Evolutionary conservation across 2,329 filamentous ascomycete species (phyloP).

Genomic region (Scedosporium apiospermum): DNA sequence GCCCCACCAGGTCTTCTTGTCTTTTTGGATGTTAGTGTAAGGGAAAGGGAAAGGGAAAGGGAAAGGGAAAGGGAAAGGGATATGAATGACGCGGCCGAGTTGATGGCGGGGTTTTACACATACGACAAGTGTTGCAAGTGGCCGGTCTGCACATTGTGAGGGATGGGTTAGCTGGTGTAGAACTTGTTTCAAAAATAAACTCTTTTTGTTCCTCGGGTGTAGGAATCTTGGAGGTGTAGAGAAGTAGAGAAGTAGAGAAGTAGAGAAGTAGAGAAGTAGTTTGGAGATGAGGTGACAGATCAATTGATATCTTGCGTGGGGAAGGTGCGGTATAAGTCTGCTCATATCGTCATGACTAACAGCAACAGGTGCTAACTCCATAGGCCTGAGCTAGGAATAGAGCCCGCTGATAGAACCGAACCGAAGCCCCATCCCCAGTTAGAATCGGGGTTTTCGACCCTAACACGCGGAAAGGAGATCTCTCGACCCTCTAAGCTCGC

Average conservation of each 20-base stretch:
- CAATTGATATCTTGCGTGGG: background rate
- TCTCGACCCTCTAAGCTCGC: no score
- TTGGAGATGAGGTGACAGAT: no score
- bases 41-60: no score
- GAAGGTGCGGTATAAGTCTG: background rate
- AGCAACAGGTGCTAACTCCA: background rate
- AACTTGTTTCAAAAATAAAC: background rate
- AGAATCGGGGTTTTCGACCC: no score
- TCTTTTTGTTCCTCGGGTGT: background rate
- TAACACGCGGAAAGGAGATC: no score
- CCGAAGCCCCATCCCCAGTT: no score
- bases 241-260: background rate
- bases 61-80: background rate
- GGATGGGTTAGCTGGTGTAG: no score
- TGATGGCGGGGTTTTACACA: constrained; percentile 18
- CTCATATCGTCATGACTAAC: background rate
- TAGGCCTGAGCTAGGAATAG: background rate
- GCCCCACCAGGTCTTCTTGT: constrained; percentile 55
- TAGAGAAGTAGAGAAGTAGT: background rate
- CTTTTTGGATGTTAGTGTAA: constrained; percentile 21
- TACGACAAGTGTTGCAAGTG: constrained; percentile 54
- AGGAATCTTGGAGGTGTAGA: no score
- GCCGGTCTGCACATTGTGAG: constrained; percentile 55
- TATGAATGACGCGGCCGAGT: background rate
- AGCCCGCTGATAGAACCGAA: background rate